phyloP scores from a whole-genome alignment of 106 monocot genomes.

The Alisma plantagoaquatica region DNA sequence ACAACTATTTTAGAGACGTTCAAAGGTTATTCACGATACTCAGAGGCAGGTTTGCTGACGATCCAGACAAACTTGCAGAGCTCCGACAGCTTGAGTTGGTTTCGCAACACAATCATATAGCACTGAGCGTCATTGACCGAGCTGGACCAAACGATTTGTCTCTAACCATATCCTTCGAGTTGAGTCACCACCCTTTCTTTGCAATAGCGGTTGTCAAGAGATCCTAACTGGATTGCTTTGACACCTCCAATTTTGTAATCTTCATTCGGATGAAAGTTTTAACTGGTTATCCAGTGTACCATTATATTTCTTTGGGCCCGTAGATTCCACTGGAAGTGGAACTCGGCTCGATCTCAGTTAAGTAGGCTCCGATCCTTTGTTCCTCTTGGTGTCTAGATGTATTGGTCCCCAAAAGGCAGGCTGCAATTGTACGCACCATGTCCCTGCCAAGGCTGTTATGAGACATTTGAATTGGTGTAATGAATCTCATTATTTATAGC shows the following conservation, averaged over 20 bases:
- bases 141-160: constrained; percentile 39
- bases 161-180: constrained; percentile 60
- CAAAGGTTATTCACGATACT: constrained; percentile 50
- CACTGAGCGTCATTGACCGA: constrained; percentile 63
- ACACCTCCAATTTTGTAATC: constrained; percentile 31
- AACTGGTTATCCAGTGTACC: neutral
- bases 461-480: too few species aligned
- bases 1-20: constrained; percentile 69
- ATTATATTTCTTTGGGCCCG: neutral
- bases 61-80: constrained; percentile 53
- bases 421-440: too few species aligned
- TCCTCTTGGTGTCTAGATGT: too few species aligned
- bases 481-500: too few species aligned
- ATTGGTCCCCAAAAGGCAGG: too few species aligned
- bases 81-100: constrained; percentile 79
- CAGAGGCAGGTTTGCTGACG: constrained; percentile 46
- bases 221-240: constrained; percentile 24
- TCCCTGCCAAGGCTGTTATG: too few species aligned
- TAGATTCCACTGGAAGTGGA: too few species aligned
- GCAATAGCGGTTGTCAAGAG: constrained; percentile 77
- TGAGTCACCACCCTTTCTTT: constrained; percentile 74
- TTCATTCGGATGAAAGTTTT: constrained; percentile 19
- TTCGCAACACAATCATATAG: constrained; percentile 73
- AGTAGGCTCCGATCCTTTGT: too few species aligned
- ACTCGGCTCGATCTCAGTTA: too few species aligned